Conservation (phyloP, 1,139 yeast genomes). For the Dujonia santamariae region DNA sequence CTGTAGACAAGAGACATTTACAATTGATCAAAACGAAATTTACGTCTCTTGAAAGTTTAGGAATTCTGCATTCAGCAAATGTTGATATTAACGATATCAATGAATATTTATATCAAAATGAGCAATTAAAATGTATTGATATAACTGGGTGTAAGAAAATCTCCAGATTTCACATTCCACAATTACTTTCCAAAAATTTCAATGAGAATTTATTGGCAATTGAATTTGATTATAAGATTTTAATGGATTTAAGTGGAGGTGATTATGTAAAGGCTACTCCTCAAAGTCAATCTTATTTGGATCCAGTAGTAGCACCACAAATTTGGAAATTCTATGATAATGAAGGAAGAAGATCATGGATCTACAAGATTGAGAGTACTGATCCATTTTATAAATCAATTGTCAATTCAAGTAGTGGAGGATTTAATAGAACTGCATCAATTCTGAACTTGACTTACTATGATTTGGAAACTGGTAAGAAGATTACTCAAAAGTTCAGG, state of each 20-base stretch:
- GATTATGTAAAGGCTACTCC: conserved; percentile 32
- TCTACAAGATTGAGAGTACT: conserved; percentile 48
- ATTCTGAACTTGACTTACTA: conserved; percentile 43
- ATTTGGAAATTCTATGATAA: conserved; percentile 55
- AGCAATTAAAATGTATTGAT: conserved; percentile 30
- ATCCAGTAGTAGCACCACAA: conserved; percentile 24
- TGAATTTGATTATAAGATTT: conserved; percentile 40
- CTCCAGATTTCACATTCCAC: conserved; percentile 23
- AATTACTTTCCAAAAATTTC: conserved; percentile 26
- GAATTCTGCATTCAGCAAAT: conserved; percentile 54
- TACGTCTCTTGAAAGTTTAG: conserved; percentile 55
- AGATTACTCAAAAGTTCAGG: conserved; percentile 50
- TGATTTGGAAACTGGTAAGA: conserved; percentile 66
- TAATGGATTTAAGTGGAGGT: conserved; percentile 41
- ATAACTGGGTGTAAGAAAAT: conserved; percentile 38
- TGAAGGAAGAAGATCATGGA: conserved; percentile 83
- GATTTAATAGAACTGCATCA: conserved; percentile 11
- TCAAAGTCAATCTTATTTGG: conserved; percentile 23
- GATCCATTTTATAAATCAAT: conserved; percentile 34
- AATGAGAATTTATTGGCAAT: conserved; percentile 25
- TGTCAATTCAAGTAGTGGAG: conserved; percentile 15
- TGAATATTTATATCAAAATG: conserved; percentile 38
- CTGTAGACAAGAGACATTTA: conserved; percentile 55
- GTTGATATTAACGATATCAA: conserved; percentile 49
- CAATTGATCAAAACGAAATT: conserved; percentile 54